Conservation (phyloP, 2,329 filamentous ascomycete species). For the Trichoderma polysporum region DNA sequence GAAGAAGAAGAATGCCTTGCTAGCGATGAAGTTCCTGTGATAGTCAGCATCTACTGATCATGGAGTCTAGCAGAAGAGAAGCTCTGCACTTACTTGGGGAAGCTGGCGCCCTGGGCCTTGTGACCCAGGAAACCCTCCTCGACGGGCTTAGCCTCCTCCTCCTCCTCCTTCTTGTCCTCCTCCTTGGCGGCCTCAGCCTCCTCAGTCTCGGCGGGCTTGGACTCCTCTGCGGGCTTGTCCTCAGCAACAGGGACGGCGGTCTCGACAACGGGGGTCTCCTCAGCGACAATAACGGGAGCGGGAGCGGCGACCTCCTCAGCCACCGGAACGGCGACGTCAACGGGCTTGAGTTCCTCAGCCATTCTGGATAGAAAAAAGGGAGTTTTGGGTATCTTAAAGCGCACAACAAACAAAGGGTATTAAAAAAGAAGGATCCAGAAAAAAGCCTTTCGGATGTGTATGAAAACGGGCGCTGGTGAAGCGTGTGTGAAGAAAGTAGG, state of each 20-base stretch:
- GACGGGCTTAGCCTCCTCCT: slow-evolving; percentile 65
- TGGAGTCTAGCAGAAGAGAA: neutral
- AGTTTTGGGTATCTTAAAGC: slow-evolving; percentile 42
- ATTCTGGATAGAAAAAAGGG: slow-evolving; percentile 54
- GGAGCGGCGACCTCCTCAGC: slow-evolving; percentile 54
- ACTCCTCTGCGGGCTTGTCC: slow-evolving; percentile 43
- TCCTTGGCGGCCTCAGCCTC: slow-evolving; percentile 45
- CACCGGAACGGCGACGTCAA: slow-evolving; percentile 47
- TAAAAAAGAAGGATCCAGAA: slow-evolving; percentile 41
- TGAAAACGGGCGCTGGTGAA: slow-evolving; percentile 33
- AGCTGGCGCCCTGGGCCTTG: slow-evolving; percentile 79
- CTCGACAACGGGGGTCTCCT: slow-evolving; percentile 41
- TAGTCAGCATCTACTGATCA: neutral
- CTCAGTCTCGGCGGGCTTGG: slow-evolving; percentile 38
- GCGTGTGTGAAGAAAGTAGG: slow-evolving; percentile 36
- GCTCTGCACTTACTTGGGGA: slow-evolving; percentile 73
- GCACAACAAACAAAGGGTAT: slow-evolving; percentile 46
- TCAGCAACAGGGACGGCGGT: slow-evolving; percentile 39
- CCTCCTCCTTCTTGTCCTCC: slow-evolving; percentile 46
- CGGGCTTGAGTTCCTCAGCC: slow-evolving; percentile 72
- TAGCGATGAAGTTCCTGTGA: slow-evolving; percentile 77
- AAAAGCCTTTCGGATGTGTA: slow-evolving; percentile 33
- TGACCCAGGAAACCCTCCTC: slow-evolving; percentile 84
- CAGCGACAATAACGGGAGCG: slow-evolving; percentile 24
- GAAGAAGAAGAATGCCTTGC: slow-evolving; percentile 94